Conservation (phyloP, 805 yeast genomes). For the Monosporozyma solicola region DNA sequence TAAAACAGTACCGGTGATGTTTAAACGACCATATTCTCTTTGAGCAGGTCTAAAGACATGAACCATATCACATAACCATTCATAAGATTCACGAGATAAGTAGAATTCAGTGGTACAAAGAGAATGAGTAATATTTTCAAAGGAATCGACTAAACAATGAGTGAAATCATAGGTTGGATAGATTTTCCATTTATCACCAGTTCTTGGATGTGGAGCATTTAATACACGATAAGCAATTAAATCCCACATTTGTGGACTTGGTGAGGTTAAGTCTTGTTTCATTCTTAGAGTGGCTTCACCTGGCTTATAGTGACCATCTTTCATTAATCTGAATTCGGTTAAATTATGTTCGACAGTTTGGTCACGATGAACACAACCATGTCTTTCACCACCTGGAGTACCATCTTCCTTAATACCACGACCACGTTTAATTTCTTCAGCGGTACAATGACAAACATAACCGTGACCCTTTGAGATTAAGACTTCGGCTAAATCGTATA, state of each 20-base stretch:
- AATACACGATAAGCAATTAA: slow-evolving; percentile 92
- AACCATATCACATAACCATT: slow-evolving; percentile 94
- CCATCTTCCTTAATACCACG: slow-evolving; percentile 92
- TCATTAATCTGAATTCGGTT: slow-evolving; percentile 79
- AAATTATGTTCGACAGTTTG: slow-evolving; percentile 67
- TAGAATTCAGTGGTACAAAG: slow-evolving; percentile 94
- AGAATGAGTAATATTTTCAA: slow-evolving; percentile 93
- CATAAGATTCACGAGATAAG: slow-evolving; percentile 88
- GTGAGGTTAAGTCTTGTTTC: slow-evolving; percentile 86
- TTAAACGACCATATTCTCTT: slow-evolving; percentile 95
- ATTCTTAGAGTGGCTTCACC: slow-evolving; percentile 94
- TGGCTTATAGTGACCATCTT: slow-evolving; percentile 75
- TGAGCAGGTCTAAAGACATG: slow-evolving; percentile 97
- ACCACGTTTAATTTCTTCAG: slow-evolving; percentile 81
- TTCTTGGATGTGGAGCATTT: slow-evolving; percentile 88
- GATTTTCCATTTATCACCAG: slow-evolving; percentile 95
- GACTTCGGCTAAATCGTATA: slow-evolving; percentile 82
- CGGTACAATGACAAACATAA: slow-evolving; percentile 87
- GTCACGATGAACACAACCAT: slow-evolving; percentile 68
- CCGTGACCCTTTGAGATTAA: slow-evolving; percentile 65
- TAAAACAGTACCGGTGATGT: slow-evolving; percentile 87
- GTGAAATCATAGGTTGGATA: slow-evolving; percentile 98
- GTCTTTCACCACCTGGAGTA: slow-evolving; percentile 86
- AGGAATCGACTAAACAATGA: slow-evolving; percentile 96
- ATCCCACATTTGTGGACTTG: slow-evolving; percentile 99